These are phyloP conservation scores for Cornus controversa DNA, from an alignment of 148 eudicot species.

Conservation along the genomic window DNA sequence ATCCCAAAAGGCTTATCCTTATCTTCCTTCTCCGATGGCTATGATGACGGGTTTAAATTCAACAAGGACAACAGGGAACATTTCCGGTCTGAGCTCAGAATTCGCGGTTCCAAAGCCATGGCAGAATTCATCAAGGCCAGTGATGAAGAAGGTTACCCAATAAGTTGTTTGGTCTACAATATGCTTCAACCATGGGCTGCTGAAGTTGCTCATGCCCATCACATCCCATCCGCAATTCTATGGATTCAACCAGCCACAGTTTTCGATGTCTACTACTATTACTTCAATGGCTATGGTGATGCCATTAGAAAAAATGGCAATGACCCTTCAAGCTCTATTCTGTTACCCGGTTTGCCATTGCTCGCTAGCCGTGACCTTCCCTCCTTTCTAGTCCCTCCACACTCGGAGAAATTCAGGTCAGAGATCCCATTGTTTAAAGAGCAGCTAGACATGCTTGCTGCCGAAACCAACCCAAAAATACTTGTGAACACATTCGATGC, in stretches of 20 bases:
- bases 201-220: slow-evolving; percentile 31
- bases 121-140: slow-evolving; percentile 20
- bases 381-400: slow-evolving; percentile 33
- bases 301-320: slow-evolving; percentile 18
- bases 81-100: slow-evolving; percentile 19
- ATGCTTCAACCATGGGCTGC: slow-evolving; percentile 40
- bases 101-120: slow-evolving; percentile 17
- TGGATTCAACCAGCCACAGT: slow-evolving; percentile 54
- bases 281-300: slow-evolving; percentile 29
- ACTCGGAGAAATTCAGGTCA: slow-evolving; percentile 3
- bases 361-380: slow-evolving; percentile 37
- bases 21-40: slow-evolving; percentile 32
- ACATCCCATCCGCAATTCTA: slow-evolving; percentile 33
- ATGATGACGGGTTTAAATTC: slow-evolving; percentile 22
- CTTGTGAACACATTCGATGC: slow-evolving; percentile 42
- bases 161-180: slow-evolving; percentile 40
- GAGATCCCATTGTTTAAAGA: slow-evolving; percentile 21
- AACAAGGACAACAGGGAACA: neutral
- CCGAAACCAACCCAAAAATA: slow-evolving; percentile 27
- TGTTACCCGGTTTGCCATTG: slow-evolving; percentile 40
- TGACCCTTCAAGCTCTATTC: slow-evolving; percentile 32
- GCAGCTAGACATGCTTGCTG: slow-evolving; percentile 23
- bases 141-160: slow-evolving; percentile 19
- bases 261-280: slow-evolving; percentile 33
- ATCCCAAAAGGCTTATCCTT: slow-evolving; percentile 16